Percentiles rank a stretch among this genome's conserved stretches.
These are phyloP conservation scores for Dalbergia cultrata DNA, from an alignment of 306 rosid genomes.

Conservation along the genomic window DNA sequence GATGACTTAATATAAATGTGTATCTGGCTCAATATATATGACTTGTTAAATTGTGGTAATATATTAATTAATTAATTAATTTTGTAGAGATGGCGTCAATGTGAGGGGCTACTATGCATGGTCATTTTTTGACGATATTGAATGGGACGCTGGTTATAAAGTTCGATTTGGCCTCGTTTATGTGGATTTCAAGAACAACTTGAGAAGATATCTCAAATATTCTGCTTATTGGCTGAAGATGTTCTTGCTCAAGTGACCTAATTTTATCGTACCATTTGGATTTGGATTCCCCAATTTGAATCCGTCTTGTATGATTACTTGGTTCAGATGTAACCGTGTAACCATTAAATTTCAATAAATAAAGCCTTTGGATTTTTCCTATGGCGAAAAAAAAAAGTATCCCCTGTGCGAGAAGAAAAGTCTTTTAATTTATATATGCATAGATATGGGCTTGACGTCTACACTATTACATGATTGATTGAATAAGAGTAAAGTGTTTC, in stretches of 20 bases:
- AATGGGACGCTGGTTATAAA: conserved; percentile 68
- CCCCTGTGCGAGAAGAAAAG: too few species aligned
- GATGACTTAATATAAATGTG: too few species aligned
- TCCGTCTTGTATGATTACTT: too few species aligned
- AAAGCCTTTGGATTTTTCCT: too few species aligned
- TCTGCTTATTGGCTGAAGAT: conserved; percentile 67
- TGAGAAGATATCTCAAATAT: conserved; percentile 57
- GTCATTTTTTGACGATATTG: conserved; percentile 62
- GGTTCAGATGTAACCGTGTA: too few species aligned
- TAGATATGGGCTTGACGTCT: too few species aligned
- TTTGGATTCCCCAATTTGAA: too few species aligned
- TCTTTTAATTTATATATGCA: too few species aligned
- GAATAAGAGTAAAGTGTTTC: too few species aligned
- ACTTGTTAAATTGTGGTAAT: background rate
- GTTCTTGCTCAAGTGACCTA: conserved; percentile 43
- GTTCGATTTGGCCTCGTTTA: conserved; percentile 60
- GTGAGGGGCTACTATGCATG: conserved; percentile 59
- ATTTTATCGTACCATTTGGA: background rate
- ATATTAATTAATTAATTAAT: background rate
- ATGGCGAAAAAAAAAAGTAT: too few species aligned
- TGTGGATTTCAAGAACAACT: conserved; percentile 51
- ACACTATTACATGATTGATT: too few species aligned
- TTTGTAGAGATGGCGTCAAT: conserved; percentile 55
- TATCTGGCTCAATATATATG: background rate
- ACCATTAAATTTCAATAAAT: too few species aligned